These are phyloP conservation scores for Salix suchowensis DNA, from an alignment of 345 rosid species.

Conservation along the genomic window DNA sequence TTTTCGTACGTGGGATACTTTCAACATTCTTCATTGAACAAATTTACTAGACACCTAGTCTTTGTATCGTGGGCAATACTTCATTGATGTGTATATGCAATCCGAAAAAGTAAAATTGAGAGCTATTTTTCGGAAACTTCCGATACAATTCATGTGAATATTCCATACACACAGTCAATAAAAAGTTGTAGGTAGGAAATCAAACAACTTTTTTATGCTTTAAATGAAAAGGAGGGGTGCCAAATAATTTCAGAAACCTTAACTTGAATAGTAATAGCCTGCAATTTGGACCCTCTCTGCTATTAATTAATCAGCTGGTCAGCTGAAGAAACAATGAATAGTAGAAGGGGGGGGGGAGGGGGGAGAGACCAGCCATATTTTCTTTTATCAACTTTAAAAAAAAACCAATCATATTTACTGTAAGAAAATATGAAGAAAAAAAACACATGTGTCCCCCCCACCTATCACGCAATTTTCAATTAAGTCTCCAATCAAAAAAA, in stretches of 20 bases:
- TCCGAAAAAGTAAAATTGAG: background rate
- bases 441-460: too few relatives aligned
- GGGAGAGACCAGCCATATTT: background rate
- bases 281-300: background rate
- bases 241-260: background rate
- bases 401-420: too few relatives aligned
- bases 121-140: background rate
- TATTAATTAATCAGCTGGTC: too few relatives aligned
- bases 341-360: too few relatives aligned
- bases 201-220: background rate
- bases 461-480: background rate
- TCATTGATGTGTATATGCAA: background rate
- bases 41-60: background rate
- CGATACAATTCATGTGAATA: background rate
- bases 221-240: background rate
- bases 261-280: background rate
- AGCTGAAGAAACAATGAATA: too few relatives aligned
- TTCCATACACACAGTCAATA: background rate
- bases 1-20: background rate
- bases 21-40: background rate
- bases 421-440: too few relatives aligned
- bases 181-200: background rate
- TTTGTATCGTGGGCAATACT: background rate
- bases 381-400: background rate
- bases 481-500: background rate